Conservation (phyloP, 2,329 filamentous ascomycete species). For the Orbilia blumenaviensis region DNA sequence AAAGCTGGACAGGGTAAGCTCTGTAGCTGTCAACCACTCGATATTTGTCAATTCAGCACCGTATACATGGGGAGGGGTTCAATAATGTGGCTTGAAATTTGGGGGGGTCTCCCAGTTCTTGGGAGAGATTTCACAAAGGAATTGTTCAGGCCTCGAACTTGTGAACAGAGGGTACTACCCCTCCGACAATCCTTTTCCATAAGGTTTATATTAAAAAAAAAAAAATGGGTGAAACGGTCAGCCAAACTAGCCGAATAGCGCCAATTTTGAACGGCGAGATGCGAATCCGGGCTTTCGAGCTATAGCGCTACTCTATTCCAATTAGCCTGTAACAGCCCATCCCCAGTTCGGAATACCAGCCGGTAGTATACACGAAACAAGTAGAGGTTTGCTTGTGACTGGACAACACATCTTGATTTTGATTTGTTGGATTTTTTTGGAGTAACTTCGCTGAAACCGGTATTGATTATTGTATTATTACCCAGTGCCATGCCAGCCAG, state of each 20-base stretch:
- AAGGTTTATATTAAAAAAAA: conserved; percentile 2
- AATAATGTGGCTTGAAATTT: background rate
- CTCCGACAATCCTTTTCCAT: background rate
- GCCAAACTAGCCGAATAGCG: background rate
- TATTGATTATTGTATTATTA: too few relatives aligned
- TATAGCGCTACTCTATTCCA: background rate
- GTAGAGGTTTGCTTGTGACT: background rate
- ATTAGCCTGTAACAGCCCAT: background rate
- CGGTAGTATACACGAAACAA: background rate
- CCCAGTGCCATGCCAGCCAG: too few relatives aligned
- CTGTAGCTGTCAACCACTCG: background rate
- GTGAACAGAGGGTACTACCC: background rate
- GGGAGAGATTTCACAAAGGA: background rate
- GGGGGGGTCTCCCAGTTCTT: background rate
- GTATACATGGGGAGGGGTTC: background rate
- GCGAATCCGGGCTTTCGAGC: background rate
- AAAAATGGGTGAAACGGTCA: background rate
- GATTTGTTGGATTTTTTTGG: background rate
- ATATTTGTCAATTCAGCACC: background rate
- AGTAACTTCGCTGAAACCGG: background rate
- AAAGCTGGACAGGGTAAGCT: conserved; percentile 1
- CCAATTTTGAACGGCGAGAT: conserved; percentile 11
- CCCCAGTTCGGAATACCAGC: background rate
- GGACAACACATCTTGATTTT: background rate
- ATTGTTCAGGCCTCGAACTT: background rate